Conservation (phyloP, 495 filamentous ascomycete genomes). For the Sabuloglossum arenarium region DNA sequence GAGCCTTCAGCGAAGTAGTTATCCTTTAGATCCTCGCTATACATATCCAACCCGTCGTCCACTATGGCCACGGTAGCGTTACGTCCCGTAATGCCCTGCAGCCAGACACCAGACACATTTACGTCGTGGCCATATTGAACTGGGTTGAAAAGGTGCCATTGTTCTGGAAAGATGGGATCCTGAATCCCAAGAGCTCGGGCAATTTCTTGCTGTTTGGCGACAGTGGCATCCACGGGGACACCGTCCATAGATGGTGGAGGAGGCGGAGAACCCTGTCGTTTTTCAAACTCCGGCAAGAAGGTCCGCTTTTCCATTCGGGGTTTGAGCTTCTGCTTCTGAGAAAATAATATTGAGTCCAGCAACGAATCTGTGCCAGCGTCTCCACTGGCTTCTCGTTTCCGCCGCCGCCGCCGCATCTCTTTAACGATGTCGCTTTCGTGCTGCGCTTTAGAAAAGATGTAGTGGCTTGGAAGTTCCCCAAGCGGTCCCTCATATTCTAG, state of each 20-base stretch:
- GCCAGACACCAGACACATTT: constrained; percentile 84
- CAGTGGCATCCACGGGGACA: constrained; percentile 20
- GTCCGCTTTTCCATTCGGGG: constrained; percentile 54
- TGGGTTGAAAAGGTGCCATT: constrained; percentile 90
- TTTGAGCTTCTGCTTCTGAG: constrained; percentile 60
- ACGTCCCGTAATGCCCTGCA: constrained; percentile 77
- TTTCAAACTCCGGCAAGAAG: constrained; percentile 25
- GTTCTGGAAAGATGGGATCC: constrained; percentile 80
- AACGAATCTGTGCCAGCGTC: constrained; percentile 28
- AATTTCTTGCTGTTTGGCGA: constrained; percentile 37
- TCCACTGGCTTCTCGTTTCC: constrained; percentile 32
- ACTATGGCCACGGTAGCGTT: constrained; percentile 83
- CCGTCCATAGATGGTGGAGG: constrained; percentile 4
- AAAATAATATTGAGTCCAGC: constrained; percentile 55
- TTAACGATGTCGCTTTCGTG: constrained; percentile 41
- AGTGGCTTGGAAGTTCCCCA: constrained; percentile 61
- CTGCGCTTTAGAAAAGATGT: constrained; percentile 58
- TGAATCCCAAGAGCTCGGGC: constrained; percentile 43
- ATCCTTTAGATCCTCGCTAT: constrained; percentile 77
- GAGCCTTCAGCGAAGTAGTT: constrained; percentile 86
- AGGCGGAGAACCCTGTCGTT: constrained; percentile 5
- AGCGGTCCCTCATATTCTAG: constrained; percentile 67
- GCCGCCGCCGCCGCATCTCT: constrained; percentile 33
- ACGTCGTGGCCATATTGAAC: constrained; percentile 71
- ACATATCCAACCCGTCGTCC: constrained; percentile 92